Evolutionary conservation across 2,329 filamentous ascomycete species (phyloP).

Genomic region (Lachnellula subtilissima): DNA sequence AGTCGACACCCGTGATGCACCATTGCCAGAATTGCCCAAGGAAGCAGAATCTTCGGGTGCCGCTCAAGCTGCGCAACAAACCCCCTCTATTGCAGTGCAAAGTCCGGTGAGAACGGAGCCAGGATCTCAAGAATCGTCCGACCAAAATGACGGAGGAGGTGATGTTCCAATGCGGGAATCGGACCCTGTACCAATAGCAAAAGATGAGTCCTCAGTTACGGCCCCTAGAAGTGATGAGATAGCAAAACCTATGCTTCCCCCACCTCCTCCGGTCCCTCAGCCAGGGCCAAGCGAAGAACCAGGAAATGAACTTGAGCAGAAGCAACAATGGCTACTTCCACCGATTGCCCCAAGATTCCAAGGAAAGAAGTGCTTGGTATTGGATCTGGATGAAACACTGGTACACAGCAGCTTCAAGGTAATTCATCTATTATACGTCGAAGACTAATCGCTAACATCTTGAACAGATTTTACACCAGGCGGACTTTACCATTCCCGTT

Average conservation of each 20-base stretch:
- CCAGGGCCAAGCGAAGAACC: conserved; percentile 17
- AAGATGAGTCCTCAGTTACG: conserved; percentile 20
- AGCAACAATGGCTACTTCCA: conserved; percentile 58
- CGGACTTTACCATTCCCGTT: conserved; percentile 97
- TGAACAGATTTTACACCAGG: conserved; percentile 84
- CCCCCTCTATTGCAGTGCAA: conserved; percentile 24
- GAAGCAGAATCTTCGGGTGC: conserved; percentile 16
- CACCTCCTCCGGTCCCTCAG: conserved; percentile 25
- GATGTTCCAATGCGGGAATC: conserved; percentile 24
- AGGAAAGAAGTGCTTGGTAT: conserved; percentile 87
- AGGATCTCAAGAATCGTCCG: conserved; percentile 6
- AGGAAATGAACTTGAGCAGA: conserved; percentile 26
- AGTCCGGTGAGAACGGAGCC: conserved; percentile 19
- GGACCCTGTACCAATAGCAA: conserved; percentile 18
- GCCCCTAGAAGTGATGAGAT: conserved; percentile 20
- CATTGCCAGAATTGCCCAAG: conserved; percentile 29
- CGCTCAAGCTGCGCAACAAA: conserved; percentile 7
- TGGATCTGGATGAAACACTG: conserved; percentile 93
- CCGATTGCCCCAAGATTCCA: conserved; percentile 73
- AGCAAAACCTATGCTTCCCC: conserved; percentile 19
- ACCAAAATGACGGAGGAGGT: conserved; percentile 21
- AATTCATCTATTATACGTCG: conserved; percentile 17
- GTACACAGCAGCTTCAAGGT: conserved; percentile 99
- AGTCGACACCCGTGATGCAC: conserved; percentile 24
- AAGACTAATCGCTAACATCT: conserved; percentile 2